phyloP scores from a whole-genome alignment of 352 stramenopile species.

The Globisporangium sylvaticum region DNA sequence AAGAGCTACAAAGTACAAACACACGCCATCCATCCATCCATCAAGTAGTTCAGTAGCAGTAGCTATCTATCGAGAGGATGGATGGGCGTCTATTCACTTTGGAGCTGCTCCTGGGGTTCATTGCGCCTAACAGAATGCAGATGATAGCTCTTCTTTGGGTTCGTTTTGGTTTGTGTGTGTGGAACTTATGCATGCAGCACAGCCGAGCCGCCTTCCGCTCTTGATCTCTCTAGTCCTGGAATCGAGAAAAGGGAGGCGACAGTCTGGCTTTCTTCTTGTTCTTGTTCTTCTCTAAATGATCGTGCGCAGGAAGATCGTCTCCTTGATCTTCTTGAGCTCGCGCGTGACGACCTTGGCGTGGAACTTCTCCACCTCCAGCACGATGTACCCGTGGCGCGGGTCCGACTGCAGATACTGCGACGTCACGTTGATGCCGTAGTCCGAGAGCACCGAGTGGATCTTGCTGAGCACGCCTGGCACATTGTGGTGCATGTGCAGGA shows the following conservation, averaged over 20 bases:
- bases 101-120: neutral
- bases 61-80: neutral
- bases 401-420: conserved; percentile 85
- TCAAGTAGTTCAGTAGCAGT: neutral
- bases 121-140: neutral
- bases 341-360: conserved; percentile 76
- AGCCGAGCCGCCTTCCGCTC: neutral
- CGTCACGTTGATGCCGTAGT: conserved; percentile 85
- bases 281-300: conserved; percentile 42
- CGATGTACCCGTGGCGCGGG: conserved; percentile 78
- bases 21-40: neutral
- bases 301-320: conserved; percentile 81
- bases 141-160: neutral
- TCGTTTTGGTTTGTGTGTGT: neutral
- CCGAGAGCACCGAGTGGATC: conserved; percentile 79
- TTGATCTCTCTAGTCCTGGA: neutral
- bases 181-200: neutral
- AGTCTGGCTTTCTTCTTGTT: neutral
- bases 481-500: conserved; percentile 86
- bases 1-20: neutral
- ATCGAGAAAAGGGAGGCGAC: neutral
- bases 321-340: conserved; percentile 82
- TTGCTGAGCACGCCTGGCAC: conserved; percentile 83
- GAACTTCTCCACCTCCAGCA: conserved; percentile 76
- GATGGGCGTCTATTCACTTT: neutral